These are phyloP conservation scores for Naganishia antarctica DNA, from an alignment of 768 basidiomycete genomes.

Conservation along the genomic window DNA sequence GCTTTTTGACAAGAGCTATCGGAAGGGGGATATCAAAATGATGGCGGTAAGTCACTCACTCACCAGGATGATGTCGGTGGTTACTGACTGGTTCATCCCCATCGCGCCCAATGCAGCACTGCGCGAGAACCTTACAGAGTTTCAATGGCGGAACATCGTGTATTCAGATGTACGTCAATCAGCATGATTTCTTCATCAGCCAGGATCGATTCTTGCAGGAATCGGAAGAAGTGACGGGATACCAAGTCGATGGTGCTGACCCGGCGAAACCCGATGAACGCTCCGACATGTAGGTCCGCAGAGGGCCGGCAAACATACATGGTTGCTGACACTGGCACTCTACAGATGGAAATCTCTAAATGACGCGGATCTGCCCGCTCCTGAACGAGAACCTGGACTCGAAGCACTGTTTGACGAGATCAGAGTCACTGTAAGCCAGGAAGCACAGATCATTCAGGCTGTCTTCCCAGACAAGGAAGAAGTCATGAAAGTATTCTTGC, in stretches of 20 bases:
- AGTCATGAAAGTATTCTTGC: slow-evolving; percentile 97
- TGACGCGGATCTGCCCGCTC: slow-evolving; percentile 71
- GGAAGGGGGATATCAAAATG: slow-evolving; percentile 96
- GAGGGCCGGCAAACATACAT: background rate
- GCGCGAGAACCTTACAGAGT: slow-evolving; percentile 90
- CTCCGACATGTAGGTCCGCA: background rate
- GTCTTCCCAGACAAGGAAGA: slow-evolving; percentile 94
- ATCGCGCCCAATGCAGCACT: slow-evolving; percentile 62
- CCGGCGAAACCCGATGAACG: slow-evolving; percentile 9
- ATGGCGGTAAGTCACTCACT: slow-evolving; percentile 89
- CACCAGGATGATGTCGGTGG: too few species aligned
- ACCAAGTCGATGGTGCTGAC: slow-evolving; percentile 51
- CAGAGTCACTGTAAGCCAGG: slow-evolving; percentile 81
- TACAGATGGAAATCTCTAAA: slow-evolving; percentile 74
- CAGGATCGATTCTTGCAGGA: slow-evolving; percentile 66
- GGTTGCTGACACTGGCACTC: slow-evolving; percentile 14
- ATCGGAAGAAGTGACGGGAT: slow-evolving; percentile 34
- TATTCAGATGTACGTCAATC: slow-evolving; percentile 97
- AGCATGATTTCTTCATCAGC: slow-evolving; percentile 96
- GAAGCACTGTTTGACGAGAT: slow-evolving; percentile 79
- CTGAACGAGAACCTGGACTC: slow-evolving; percentile 73
- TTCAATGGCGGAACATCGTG: slow-evolving; percentile 97
- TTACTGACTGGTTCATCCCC: too few species aligned
- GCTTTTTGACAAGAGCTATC: slow-evolving; percentile 90
- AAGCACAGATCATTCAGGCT: slow-evolving; percentile 95